These are phyloP conservation scores for Linum lewisii DNA, from an alignment of 345 rosid species.

Conservation along the genomic window DNA sequence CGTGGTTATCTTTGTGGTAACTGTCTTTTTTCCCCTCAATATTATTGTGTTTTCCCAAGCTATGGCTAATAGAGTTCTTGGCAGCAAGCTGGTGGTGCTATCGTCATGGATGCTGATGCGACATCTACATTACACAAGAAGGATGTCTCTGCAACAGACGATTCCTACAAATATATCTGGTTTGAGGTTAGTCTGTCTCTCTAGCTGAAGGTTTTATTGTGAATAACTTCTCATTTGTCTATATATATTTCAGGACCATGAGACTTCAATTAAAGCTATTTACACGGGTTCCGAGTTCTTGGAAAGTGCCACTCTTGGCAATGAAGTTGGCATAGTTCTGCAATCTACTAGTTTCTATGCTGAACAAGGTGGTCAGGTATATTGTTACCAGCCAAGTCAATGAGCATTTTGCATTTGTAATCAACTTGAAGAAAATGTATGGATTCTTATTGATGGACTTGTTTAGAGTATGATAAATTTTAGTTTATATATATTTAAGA, in stretches of 20 bases:
- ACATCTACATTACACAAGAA: slow-evolving; percentile 67
- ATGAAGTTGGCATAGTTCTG: slow-evolving; percentile 68
- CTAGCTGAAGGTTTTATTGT: slow-evolving; percentile 12
- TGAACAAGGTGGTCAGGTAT: slow-evolving; percentile 99
- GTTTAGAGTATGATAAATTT: neutral
- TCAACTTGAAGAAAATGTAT: neutral
- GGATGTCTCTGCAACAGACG: slow-evolving; percentile 62
- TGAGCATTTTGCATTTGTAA: neutral
- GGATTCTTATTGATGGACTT: neutral
- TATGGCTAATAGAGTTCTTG: slow-evolving; percentile 13
- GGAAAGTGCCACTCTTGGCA: slow-evolving; percentile 35
- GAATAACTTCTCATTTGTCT: neutral
- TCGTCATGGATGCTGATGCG: slow-evolving; percentile 90
- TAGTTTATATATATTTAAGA: neutral
- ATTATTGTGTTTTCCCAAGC: neutral
- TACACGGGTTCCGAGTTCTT: slow-evolving; percentile 67
- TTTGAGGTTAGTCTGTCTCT: slow-evolving; percentile 34
- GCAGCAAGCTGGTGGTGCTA: slow-evolving; percentile 86
- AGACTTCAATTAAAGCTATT: slow-evolving; percentile 66
- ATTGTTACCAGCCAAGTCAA: neutral
- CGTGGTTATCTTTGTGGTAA: neutral
- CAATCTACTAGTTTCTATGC: slow-evolving; percentile 87
- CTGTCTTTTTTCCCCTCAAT: neutral
- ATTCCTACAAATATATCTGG: slow-evolving; percentile 73
- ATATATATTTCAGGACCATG: slow-evolving; percentile 43